phyloP scores from a whole-genome alignment of 768 basidiomycete species.

The Psilocybe azurescens region DNA sequence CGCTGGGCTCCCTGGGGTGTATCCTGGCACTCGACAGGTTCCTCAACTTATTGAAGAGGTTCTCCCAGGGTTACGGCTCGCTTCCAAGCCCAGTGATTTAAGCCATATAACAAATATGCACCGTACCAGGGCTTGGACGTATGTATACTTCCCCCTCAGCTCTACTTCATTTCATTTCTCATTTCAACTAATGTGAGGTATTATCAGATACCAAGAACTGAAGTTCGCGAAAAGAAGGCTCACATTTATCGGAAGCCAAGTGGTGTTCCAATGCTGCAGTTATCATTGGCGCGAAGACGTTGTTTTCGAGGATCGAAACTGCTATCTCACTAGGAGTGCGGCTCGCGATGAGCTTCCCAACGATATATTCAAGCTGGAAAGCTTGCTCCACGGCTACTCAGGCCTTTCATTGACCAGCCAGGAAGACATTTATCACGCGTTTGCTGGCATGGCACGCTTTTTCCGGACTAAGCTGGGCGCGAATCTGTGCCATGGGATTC shows the following conservation, averaged over 20 bases:
- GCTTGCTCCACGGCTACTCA: conserved; percentile 6
- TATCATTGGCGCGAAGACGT: conserved; percentile 16
- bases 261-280: conserved; percentile 3
- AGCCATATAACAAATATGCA: background rate
- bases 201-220: conserved; percentile 15
- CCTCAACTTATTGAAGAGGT: background rate
- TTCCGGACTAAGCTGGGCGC: background rate
- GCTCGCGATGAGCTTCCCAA: background rate
- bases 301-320: conserved; percentile 5
- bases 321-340: background rate
- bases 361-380: conserved; percentile 10
- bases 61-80: background rate
- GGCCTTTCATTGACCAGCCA: conserved; percentile 5
- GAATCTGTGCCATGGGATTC: conserved; percentile 15
- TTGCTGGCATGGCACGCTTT: conserved; percentile 5
- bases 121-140: conserved; percentile 16
- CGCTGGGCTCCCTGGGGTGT: conserved; percentile 1
- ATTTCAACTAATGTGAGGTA: background rate
- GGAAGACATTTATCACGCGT: conserved; percentile 14
- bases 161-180: background rate
- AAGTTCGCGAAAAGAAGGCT: conserved; percentile 6
- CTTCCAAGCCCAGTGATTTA: conserved; percentile 1
- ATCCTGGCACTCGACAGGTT: background rate
- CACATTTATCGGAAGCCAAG: conserved; percentile 14
- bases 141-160: background rate